Conservation (phyloP, 2,329 filamentous ascomycete genomes). For the Laburnicola sp. region DNA sequence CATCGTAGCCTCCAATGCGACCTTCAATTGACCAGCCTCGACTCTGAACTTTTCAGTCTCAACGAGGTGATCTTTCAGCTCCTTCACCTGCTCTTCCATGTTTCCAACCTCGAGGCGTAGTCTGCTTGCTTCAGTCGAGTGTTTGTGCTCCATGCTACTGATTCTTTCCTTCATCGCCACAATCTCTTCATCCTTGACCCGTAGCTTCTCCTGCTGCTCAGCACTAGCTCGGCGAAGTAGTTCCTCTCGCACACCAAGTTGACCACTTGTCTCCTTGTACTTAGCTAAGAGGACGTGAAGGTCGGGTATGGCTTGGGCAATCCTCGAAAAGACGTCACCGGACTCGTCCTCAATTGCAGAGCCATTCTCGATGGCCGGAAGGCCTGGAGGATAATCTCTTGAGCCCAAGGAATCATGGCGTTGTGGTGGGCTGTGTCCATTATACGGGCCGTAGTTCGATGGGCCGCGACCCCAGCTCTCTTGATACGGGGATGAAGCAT, state of each 20-base stretch:
- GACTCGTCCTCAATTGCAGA: conserved; percentile 42
- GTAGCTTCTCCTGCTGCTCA: conserved; percentile 56
- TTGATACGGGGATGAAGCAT: conserved; percentile 43
- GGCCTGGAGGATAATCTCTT: conserved; percentile 36
- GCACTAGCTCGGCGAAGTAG: conserved; percentile 53
- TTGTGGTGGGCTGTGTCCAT: conserved; percentile 36
- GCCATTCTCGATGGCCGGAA: conserved; percentile 35
- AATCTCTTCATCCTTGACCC: conserved; percentile 58
- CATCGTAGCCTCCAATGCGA: conserved; percentile 38
- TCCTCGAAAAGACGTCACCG: conserved; percentile 44
- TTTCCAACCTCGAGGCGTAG: conserved; percentile 56
- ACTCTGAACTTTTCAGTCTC: conserved; percentile 50
- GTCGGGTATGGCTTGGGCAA: conserved; percentile 45
- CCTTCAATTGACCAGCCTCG: conserved; percentile 38
- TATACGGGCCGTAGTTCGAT: conserved; percentile 41
- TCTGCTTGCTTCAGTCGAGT: conserved; percentile 55
- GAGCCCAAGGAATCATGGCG: conserved; percentile 45
- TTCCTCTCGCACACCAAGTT: conserved; percentile 54
- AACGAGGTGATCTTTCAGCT: conserved; percentile 53
- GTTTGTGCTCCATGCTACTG: conserved; percentile 53
- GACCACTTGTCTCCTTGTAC: conserved; percentile 56
- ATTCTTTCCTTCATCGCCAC: conserved; percentile 56
- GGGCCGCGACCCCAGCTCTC: conserved; percentile 42
- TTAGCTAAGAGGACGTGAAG: conserved; percentile 45
- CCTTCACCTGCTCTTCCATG: conserved; percentile 57